Base-by-base conservation (phyloP, 2,329 filamentous ascomycete species). In the Diaporthe amygdali region DNA sequence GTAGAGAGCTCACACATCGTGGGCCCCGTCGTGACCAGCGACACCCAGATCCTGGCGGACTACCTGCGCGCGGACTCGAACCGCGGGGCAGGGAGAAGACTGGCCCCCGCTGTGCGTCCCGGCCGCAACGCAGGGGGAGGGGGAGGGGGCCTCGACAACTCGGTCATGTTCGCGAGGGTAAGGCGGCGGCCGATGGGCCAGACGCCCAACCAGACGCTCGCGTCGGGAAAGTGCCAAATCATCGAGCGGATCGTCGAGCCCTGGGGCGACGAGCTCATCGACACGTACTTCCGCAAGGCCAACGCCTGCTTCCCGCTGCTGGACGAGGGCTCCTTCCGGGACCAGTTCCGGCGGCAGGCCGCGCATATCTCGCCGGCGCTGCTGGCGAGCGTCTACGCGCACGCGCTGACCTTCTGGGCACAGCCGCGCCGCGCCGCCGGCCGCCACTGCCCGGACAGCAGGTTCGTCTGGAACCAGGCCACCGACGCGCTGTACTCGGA, bases 401-500 rank as follows among this genome's bases (percentile, higher is more conserved):
- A 89, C 75, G 85, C 87, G 0, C 77, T 90, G 3, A 83, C 88
- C 4, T 90, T 88, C 75, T 92, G 90, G 89, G 82, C 84, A 32
- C 83, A 84, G 66, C 85, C 82, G 0, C 78, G 81, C 5, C 76
- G 87, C 3, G 80, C 77, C 0, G 79, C 81, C 5, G 79, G 79
- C 6, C 84, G 87, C 70, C 83, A 85, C 5, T 83, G 86, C 59
- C 89, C 89, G 0, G 89, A 92, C 75, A 82, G 84, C 49, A 85
- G 88, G 54, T 91, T 89, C 76, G 86, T 89, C 10, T 90, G 90
- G 84, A 91, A 91, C 71, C 84, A 90, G 71, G 89, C 89, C 8
- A 88, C 86, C 25, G 88, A 88, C 66, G 88, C 89, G 1, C 81
- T 90, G 3, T 89, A 90, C 73, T 88, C 86, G 0, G 89, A 91